Conservation (phyloP, 2,329 filamentous ascomycete species). For the Teratosphaeria gauchensis region DNA sequence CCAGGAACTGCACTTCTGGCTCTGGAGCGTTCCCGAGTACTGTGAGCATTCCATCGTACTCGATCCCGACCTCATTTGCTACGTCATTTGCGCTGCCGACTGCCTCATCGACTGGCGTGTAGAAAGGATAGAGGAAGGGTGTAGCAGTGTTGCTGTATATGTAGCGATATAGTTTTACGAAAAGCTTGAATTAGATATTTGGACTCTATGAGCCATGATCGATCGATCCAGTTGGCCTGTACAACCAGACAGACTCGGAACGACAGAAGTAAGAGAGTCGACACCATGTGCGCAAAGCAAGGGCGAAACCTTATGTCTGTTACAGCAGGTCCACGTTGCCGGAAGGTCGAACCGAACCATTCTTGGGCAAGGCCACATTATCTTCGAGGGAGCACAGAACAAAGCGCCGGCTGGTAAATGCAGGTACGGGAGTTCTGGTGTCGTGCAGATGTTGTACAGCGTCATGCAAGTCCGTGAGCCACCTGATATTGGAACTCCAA, state of each 20-base stretch:
- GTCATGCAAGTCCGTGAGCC: background rate
- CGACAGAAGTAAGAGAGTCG: background rate
- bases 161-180: no score
- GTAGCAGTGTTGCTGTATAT: no score
- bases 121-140: no score
- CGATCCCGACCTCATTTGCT: no score
- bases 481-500: background rate
- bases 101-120: no score
- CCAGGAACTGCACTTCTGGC: background rate
- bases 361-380: no score
- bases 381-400: no score
- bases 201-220: background rate
- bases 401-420: background rate
- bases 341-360: no score
- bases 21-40: background rate
- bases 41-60: no score
- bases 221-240: background rate
- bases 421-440: background rate
- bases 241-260: background rate
- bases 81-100: no score
- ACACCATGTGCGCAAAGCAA: background rate
- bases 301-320: background rate
- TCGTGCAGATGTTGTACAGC: background rate
- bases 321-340: background rate
- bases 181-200: no score